A percentile compares a stretch with the other conserved stretches of the same genome.
These are phyloP conservation scores for Intubia oerlemansii DNA, from an alignment of 2,329 filamentous ascomycete species.

Conservation along the genomic window DNA sequence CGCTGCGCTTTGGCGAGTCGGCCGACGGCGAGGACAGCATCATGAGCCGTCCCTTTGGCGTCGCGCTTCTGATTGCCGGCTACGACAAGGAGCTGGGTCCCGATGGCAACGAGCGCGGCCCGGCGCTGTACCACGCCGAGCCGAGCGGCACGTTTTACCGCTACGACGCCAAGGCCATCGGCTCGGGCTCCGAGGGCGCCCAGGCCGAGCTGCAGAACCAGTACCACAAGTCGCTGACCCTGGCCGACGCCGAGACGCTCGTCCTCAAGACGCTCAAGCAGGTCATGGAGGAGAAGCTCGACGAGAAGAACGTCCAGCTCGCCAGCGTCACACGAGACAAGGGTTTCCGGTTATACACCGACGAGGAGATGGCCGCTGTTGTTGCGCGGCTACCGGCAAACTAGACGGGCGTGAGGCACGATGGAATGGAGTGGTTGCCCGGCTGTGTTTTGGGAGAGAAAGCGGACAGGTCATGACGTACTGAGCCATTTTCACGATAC, in stretches of 20 bases:
- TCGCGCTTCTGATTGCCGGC: constrained; percentile 86
- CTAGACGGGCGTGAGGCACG: constrained; percentile 13
- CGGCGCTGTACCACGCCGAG: constrained; percentile 93
- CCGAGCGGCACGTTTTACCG: constrained; percentile 96
- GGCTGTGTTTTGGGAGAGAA: too few relatives aligned
- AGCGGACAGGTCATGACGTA: too few relatives aligned
- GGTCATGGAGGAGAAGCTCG: constrained; percentile 99
- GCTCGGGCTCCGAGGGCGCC: constrained; percentile 88
- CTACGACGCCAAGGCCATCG: constrained; percentile 97
- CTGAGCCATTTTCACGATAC: neutral
- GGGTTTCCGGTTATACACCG: constrained; percentile 95
- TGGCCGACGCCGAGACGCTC: constrained; percentile 80
- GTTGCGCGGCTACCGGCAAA: constrained; percentile 63
- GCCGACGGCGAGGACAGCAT: constrained; percentile 96
- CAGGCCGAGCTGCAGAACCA: constrained; percentile 97
- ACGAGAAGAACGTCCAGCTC: constrained; percentile 95
- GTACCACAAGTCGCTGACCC: constrained; percentile 93
- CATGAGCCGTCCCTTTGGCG: constrained; percentile 94
- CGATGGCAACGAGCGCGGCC: constrained; percentile 51
- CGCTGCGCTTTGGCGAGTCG: constrained; percentile 88
- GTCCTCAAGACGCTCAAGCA: constrained; percentile 97
- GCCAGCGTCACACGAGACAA: constrained; percentile 95
- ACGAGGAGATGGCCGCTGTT: constrained; percentile 89
- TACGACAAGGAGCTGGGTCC: constrained; percentile 35
- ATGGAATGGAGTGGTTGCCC: too few relatives aligned